A percentile compares a stretch with the other conserved stretches of the same genome.
Evolutionary conservation across 225 moss, liverwort and hornwort species (phyloP).

Genomic region (Neckera pumila): DNA sequence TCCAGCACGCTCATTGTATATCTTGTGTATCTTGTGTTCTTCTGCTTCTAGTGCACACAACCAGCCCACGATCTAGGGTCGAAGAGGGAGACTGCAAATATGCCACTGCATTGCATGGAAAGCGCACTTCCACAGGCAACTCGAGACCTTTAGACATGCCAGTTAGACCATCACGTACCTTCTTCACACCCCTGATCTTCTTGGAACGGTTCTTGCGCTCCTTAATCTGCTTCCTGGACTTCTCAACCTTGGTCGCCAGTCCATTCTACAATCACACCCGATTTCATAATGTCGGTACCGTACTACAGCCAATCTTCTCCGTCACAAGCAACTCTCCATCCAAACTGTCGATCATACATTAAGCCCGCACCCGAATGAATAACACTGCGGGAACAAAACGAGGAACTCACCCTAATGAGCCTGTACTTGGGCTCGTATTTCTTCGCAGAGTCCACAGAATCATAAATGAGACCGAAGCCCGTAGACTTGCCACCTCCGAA

Average conservation of each 20-base stretch:
- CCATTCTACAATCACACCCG: constrained; percentile 43
- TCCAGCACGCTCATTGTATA: background rate
- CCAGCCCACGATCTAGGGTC: background rate
- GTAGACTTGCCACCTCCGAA: constrained; percentile 87
- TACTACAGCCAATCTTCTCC: background rate
- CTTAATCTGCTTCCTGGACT: constrained; percentile 77
- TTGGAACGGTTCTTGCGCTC: constrained; percentile 69
- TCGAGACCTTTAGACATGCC: background rate
- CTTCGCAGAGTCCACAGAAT: constrained; percentile 17
- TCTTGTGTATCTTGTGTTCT: background rate
- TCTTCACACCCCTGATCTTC: constrained; percentile 89
- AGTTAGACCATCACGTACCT: constrained; percentile 11
- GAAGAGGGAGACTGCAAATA: background rate
- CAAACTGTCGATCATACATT: background rate
- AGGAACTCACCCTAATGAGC: constrained; percentile 6
- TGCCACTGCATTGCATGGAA: no score
- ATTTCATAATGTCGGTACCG: background rate
- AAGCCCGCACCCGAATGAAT: background rate
- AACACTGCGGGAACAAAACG: background rate
- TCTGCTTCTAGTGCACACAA: background rate
- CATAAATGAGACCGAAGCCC: constrained; percentile 38
- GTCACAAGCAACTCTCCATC: background rate
- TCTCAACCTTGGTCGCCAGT: constrained; percentile 86
- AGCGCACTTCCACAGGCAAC: background rate
- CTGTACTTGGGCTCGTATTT: constrained; percentile 22